These are phyloP conservation scores for Macaranga tanarius DNA, from an alignment of 441 rosid genomes.

Conservation along the genomic window DNA sequence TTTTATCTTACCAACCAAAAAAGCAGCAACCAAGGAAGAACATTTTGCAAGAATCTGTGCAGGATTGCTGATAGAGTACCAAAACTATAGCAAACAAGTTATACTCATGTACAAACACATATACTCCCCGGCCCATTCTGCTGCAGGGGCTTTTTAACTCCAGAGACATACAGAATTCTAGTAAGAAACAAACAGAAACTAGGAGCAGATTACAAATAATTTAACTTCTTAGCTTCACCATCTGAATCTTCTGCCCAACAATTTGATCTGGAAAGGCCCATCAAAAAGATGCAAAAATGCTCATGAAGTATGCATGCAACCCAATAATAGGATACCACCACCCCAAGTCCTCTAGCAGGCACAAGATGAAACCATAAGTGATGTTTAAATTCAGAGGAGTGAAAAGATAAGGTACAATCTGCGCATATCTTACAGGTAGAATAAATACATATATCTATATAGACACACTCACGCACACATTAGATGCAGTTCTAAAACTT, in stretches of 20 bases:
- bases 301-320: constrained; percentile 36
- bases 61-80: constrained; percentile 67
- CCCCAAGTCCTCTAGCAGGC: constrained; percentile 36
- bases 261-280: constrained; percentile 37
- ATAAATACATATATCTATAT: neutral
- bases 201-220: constrained; percentile 26
- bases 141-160: constrained; percentile 54
- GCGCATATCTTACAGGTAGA: constrained; percentile 4
- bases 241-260: constrained; percentile 40
- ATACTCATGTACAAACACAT: constrained; percentile 58
- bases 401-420: constrained; percentile 7
- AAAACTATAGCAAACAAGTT: constrained; percentile 53
- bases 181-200: constrained; percentile 36
- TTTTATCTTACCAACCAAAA: constrained; percentile 73
- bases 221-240: constrained; percentile 35
- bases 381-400: constrained; percentile 9
- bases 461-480: neutral
- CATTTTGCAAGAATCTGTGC: constrained; percentile 72
- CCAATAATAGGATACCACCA: constrained; percentile 24
- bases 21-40: constrained; percentile 65
- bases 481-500: neutral
- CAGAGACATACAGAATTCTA: constrained; percentile 37
- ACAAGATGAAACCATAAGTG: constrained; percentile 27
- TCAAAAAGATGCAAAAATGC: constrained; percentile 35
- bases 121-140: constrained; percentile 60